phyloP scores from a whole-genome alignment of 805 yeast genomes.

The Ogataea angusta region DNA sequence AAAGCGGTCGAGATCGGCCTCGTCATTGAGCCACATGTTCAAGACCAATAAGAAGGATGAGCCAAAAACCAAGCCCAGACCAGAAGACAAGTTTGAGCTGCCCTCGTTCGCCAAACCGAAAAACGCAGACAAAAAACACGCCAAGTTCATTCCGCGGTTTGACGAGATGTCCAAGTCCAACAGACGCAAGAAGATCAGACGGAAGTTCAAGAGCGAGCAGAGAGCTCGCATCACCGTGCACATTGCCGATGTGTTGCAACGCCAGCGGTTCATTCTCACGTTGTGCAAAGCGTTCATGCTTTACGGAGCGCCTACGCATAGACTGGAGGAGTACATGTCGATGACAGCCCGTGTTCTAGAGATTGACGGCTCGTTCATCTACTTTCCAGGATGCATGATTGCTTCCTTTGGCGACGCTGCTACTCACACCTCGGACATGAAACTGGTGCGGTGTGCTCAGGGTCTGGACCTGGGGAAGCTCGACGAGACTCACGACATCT shows the following conservation, averaged over 20 bases:
- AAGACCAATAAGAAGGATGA: conserved; percentile 1
- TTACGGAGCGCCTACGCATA: conserved; percentile 94
- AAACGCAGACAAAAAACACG: conserved; percentile 1
- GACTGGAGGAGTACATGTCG: conserved; percentile 88
- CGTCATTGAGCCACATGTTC: conserved; percentile 15
- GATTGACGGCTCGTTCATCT: conserved; percentile 88
- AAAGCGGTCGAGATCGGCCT: conserved; percentile 10
- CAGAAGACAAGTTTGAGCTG: conserved; percentile 14
- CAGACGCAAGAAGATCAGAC: conserved; percentile 28
- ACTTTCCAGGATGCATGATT: conserved; percentile 94
- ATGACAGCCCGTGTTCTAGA: conserved; percentile 91
- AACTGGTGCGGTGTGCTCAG: conserved; percentile 79
- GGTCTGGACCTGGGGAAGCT: conserved; percentile 83
- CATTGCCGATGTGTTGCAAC: conserved; percentile 81
- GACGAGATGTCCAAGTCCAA: conserved; percentile 8
- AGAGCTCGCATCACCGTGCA: conserved; percentile 86
- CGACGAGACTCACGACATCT: conserved; percentile 76
- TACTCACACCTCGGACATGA: conserved; percentile 93
- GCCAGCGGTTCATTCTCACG: conserved; percentile 81
- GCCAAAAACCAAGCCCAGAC: conserved; percentile 1
- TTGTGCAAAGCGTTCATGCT: conserved; percentile 89
- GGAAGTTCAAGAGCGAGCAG: conserved; percentile 36
- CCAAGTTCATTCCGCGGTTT: conserved; percentile 5
- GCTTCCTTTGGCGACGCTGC: conserved; percentile 91
- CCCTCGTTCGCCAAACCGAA: conserved; percentile 21